Evolutionary conservation across 768 basidiomycete species (phyloP), one percentile per base, ranked within the genome.

Genomic region (Suillus ampliporus): DNA sequence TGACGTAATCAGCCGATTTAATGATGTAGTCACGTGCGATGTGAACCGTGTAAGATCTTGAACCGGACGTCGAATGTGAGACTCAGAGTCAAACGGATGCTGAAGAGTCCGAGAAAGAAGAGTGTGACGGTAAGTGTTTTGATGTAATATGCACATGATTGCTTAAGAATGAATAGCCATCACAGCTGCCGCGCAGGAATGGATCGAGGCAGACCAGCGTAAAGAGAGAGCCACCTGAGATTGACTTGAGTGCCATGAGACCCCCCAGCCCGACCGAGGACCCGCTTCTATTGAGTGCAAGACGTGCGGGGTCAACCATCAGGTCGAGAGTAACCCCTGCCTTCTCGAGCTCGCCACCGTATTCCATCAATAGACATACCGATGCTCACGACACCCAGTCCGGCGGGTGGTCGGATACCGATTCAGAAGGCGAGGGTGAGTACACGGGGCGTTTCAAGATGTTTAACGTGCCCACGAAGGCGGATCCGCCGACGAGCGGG

Each of bases 181-280:
- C 64, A 67, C 43, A 70, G 76, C 62, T 34, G 51, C 37, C 48
- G 19, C 57, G 38, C 15, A 56, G 26, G 40, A 40, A 40, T 40
- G 54, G 38, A 28, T 23, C 23, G 17, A 56, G 54, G 19, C 59
- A 60, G 35, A 15, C 51, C 28, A 40, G 67, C 14, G 68, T 86
- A 62, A 93, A 92, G 81, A 84, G 78, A 61, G 90, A 92, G 67
- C 82, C 84, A 5, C 90, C 90, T 0, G 84, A 84, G 19, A 78
- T 91, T 65, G 84, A 90, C 67, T 74, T 89, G 34, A 80, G 72
- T 53, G 87, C 87, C 5, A 80, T 86, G 67, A 86, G 89, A 9
- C 92, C 91, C 1, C 80, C 89, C 0, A 90, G 89, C 58, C 91
- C 91, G 3, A 85, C 85, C 1, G 91, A 93, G 41, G 91, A 93